Evolutionary conservation across 306 rosid genomes (phyloP).

Genomic region (Psophocarpus tetragonolobus): DNA sequence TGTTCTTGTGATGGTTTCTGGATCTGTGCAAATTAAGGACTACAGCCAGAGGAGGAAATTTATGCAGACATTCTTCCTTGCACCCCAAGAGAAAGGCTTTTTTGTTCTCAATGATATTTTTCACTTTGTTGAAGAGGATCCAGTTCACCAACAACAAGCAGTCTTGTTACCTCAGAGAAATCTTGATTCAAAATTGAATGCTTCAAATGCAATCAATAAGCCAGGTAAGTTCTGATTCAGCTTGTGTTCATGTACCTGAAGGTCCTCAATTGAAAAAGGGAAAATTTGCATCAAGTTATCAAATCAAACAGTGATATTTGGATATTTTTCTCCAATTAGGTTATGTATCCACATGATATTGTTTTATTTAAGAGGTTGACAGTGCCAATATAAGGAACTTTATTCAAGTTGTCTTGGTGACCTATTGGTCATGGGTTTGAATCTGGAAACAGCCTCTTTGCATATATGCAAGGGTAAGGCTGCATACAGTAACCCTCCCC

Average conservation of each 20-base stretch:
- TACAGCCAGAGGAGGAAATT: conserved; percentile 74
- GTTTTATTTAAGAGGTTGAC: background rate
- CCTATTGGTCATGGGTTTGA: no score
- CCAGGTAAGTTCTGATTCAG: conserved; percentile 54
- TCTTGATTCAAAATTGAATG: conserved; percentile 61
- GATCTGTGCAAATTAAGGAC: conserved; percentile 76
- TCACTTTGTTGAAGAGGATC: conserved; percentile 84
- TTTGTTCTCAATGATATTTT: conserved; percentile 89
- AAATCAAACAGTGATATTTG: background rate
- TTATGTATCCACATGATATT: background rate
- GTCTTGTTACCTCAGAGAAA: conserved; percentile 75
- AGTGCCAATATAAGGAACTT: background rate
- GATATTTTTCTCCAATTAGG: background rate
- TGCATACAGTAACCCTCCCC: no score
- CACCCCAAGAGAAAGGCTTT: conserved; percentile 94
- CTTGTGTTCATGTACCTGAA: conserved; percentile 1
- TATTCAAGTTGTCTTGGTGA: background rate
- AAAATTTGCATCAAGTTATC: background rate
- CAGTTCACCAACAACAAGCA: conserved; percentile 68
- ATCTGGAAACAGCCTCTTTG: no score
- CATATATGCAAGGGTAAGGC: no score
- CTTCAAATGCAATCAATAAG: conserved; percentile 51
- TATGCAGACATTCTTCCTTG: conserved; percentile 93
- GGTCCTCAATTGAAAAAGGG: background rate
- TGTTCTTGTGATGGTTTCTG: conserved; percentile 90